Conservation (phyloP, 2,329 filamentous ascomycete species). For the Trichoderma guizhouense region DNA sequence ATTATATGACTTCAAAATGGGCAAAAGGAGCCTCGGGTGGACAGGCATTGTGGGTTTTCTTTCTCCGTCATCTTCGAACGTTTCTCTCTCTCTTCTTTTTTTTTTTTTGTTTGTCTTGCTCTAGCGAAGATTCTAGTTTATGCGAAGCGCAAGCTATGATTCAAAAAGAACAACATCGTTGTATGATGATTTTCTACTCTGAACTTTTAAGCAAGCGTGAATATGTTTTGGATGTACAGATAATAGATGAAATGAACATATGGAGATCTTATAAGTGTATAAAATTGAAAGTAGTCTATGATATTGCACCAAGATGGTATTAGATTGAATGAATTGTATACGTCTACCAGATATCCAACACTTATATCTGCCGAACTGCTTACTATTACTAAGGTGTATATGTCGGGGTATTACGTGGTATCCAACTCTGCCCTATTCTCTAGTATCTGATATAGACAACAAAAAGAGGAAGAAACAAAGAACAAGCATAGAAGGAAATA, state of each 20-base stretch:
- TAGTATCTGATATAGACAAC: not conserved
- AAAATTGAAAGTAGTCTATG: not conserved
- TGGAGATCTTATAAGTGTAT: not conserved
- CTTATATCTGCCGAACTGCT: not conserved
- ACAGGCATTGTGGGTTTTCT: not conserved
- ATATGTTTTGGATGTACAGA: not conserved
- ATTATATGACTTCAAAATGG: constrained; percentile 16
- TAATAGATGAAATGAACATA: not conserved
- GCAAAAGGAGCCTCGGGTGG: not conserved
- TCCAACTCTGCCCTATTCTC: not conserved
- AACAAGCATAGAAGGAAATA: not conserved
- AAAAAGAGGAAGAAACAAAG: not conserved
- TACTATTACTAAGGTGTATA: not conserved
- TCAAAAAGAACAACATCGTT: not conserved
- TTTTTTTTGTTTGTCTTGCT: not conserved
- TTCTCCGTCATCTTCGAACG: not conserved
- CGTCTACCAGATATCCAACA: not conserved
- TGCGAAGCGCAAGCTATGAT: constrained; percentile 9
- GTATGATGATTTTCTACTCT: not conserved
- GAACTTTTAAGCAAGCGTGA: not conserved
- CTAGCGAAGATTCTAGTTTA: constrained; percentile 13
- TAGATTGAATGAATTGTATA: not conserved
- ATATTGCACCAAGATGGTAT: not conserved
- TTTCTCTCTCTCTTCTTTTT: not conserved
- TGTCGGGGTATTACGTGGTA: not conserved